Percentiles rank a stretch among this genome's conserved stretches.
Conservation (phyloP, 805 yeast species). For the Metschnikowia arizonensis region DNA sequence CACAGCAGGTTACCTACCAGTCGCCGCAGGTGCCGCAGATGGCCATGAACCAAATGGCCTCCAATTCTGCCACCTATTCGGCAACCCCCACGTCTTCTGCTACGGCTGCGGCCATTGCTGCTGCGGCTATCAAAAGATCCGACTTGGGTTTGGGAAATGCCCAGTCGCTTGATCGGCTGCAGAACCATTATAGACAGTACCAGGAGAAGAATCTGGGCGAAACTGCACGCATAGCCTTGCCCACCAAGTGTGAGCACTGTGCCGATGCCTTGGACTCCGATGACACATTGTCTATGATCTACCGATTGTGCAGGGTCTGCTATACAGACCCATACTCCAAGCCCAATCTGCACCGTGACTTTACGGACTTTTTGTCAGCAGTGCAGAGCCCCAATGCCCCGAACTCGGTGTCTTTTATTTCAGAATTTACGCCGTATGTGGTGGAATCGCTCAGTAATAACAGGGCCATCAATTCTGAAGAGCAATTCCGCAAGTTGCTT, state of each 20-base stretch:
- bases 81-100: slow-evolving; percentile 11
- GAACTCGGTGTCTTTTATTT: slow-evolving; percentile 13
- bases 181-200: slow-evolving; percentile 16
- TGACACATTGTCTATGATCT: slow-evolving; percentile 24
- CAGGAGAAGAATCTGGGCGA: slow-evolving; percentile 18
- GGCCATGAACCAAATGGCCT: not conserved
- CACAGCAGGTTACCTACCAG: slow-evolving; percentile 11
- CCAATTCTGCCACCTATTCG: not conserved
- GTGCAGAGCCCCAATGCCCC: slow-evolving; percentile 19
- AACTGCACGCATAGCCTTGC: slow-evolving; percentile 15
- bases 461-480: slow-evolving; percentile 25
- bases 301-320: slow-evolving; percentile 28
- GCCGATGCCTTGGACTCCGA: slow-evolving; percentile 20
- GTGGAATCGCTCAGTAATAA: slow-evolving; percentile 23
- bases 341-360: slow-evolving; percentile 26
- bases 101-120: slow-evolving; percentile 19
- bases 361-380: slow-evolving; percentile 25
- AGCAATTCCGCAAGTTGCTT: slow-evolving; percentile 33
- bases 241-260: slow-evolving; percentile 30
- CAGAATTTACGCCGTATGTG: slow-evolving; percentile 17
- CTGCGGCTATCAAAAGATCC: slow-evolving; percentile 16
- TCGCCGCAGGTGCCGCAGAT: slow-evolving; percentile 8
- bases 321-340: slow-evolving; percentile 28
- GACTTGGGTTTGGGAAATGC: slow-evolving; percentile 11
- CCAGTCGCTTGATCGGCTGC: slow-evolving; percentile 13